These are phyloP conservation scores for Seiridium cupressi DNA, from an alignment of 2,329 filamentous ascomycete genomes.

Conservation along the genomic window DNA sequence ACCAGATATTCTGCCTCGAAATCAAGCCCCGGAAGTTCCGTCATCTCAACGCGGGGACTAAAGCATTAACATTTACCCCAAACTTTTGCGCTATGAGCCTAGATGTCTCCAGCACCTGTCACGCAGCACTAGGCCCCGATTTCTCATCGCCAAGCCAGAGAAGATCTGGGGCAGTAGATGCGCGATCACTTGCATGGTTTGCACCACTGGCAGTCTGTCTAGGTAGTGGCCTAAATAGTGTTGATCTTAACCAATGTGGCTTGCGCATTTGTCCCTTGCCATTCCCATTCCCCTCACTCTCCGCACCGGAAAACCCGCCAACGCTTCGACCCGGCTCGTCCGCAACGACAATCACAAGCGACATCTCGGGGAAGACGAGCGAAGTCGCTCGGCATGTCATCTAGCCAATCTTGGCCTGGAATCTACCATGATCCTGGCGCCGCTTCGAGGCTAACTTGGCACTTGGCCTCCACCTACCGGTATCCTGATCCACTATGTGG, in stretches of 20 bases:
- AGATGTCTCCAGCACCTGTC: no score
- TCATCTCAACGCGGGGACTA: no score
- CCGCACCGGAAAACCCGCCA: constrained; percentile 5
- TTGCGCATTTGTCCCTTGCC: not conserved
- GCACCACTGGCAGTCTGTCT: no score
- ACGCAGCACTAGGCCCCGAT: no score
- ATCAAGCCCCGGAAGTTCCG: no score
- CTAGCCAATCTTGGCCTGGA: not conserved
- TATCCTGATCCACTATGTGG: not conserved
- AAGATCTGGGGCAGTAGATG: no score
- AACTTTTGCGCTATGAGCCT: no score
- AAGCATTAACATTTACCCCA: no score
- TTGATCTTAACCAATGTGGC: not conserved
- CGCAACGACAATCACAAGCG: not conserved
- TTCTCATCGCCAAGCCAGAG: no score
- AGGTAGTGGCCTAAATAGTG: not conserved
- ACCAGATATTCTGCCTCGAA: no score
- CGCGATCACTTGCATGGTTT: no score
- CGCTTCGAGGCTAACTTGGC: not conserved
- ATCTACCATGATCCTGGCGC: not conserved
- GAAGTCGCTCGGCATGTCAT: not conserved
- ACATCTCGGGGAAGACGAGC: not conserved
- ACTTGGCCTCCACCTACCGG: not conserved
- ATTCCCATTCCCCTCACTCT: not conserved
- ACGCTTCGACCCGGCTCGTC: not conserved